Evolutionary conservation across 257 asterid genomes (phyloP), one percentile per base, ranked within the genome.

Genomic region (Jacaranda copaia): DNA sequence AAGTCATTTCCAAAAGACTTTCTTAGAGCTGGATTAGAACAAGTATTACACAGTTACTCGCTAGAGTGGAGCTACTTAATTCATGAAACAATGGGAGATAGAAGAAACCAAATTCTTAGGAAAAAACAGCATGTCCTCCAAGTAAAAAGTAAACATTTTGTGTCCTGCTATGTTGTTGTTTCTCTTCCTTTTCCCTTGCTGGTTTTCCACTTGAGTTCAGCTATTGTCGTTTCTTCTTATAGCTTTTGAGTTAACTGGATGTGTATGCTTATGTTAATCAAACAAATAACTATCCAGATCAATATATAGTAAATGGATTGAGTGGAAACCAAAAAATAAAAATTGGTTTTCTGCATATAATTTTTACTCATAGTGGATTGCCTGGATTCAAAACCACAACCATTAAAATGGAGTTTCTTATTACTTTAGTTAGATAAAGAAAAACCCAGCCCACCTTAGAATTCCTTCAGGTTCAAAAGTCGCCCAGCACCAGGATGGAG

Each of bases 381-480:
- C 32, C 32, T 25, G 32, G 2, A 25, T 25, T 25, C 32, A 25
- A 25, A 25, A 25, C 32, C 32, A 25, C 32, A 25, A 25, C 32
- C 32, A 25, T 25, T 25, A 1, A 25, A 25, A 25, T 25, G 32
- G 32, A 25, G 32, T 43, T 53, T 42, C 42, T 51, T 40, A 63
- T 62, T 36, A 48, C 15, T 8, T 11, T 48, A 78, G 9, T 53
- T 36, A 36, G 12, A 42, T 46, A 66, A 55, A 55, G 48, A 39
- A 39, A 4, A 48, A 64, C 14, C n/a, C 38, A 74, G 7, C 80
- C n/a, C 32, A 91, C 97, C 97, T 92, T 58, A 92, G 70, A 79
- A 89, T 78, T 76, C 97, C 97, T 88, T 92, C 96, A 10, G 97
- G 97, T 77, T 92, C 97, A 81, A 88, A 92, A 45, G 94, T 89